These are phyloP conservation scores for Begonia peltatifolia DNA, from an alignment of 306 rosid genomes.

Conservation along the genomic window DNA sequence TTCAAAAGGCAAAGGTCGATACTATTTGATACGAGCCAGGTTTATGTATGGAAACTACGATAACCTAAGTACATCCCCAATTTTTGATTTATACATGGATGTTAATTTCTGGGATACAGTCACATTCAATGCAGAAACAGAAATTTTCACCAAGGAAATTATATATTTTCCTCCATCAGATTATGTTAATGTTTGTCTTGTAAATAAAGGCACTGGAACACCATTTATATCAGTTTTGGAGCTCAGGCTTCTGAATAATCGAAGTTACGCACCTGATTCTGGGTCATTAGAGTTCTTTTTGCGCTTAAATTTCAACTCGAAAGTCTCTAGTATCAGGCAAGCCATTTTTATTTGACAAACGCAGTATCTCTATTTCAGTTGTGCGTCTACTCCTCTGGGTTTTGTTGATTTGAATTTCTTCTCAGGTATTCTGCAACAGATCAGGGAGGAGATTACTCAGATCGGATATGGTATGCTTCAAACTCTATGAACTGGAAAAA, in stretches of 20 bases:
- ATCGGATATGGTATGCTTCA: conserved; percentile 24
- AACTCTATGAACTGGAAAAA: neutral
- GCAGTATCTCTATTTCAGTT: no score
- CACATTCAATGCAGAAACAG: neutral
- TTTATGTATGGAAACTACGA: conserved; percentile 23
- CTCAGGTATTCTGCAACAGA: conserved; percentile 11
- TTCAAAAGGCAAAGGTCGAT: conserved; percentile 1
- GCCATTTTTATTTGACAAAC: neutral
- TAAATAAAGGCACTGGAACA: neutral
- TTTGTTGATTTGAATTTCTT: neutral
- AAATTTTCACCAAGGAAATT: conserved; percentile 6
- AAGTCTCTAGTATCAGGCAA: neutral
- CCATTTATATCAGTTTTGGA: conserved; percentile 22
- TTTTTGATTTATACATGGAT: conserved; percentile 15
- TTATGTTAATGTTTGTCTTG: conserved; percentile 11
- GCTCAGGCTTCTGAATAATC: conserved; percentile 12
- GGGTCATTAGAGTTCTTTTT: conserved; percentile 9
- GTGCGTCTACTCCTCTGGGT: no score
- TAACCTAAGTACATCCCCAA: neutral
- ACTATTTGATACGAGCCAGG: conserved; percentile 17
- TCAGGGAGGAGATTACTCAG: conserved; percentile 10
- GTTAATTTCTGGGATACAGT: conserved; percentile 15
- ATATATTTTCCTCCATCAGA: conserved; percentile 10
- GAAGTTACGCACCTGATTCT: conserved; percentile 5
- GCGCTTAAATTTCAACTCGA: neutral